These are phyloP conservation scores for Tilletia walkeri DNA, from an alignment of 1,284 basidiomycete species.

Conservation along the genomic window DNA sequence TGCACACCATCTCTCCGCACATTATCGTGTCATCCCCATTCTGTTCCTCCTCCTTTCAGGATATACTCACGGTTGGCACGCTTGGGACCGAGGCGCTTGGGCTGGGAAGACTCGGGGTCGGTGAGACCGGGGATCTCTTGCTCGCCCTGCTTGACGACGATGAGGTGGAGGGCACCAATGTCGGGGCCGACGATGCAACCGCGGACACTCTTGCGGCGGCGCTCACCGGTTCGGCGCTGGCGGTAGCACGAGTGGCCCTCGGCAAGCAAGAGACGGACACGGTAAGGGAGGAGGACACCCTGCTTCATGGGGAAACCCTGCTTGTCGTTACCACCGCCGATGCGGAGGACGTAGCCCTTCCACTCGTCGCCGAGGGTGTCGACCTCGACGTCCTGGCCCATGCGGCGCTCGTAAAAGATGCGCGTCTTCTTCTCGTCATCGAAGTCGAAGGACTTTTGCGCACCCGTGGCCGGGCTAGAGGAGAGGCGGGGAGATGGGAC, in stretches of 20 bases:
- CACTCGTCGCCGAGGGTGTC: constrained; percentile 92
- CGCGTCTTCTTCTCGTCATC: constrained; percentile 80
- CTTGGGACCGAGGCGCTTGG: constrained; percentile 93
- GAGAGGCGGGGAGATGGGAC: constrained; percentile 69
- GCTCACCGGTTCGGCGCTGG: constrained; percentile 85
- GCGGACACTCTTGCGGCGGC: constrained; percentile 97
- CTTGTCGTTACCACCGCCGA: constrained; percentile 93
- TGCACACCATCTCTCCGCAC: not conserved
- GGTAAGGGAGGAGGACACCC: constrained; percentile 90
- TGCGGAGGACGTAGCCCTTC: constrained; percentile 94
- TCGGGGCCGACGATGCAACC: constrained; percentile 94
- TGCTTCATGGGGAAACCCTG: constrained; percentile 93
- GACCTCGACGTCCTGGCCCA: constrained; percentile 88
- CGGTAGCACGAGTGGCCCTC: constrained; percentile 99
- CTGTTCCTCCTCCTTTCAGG: not conserved
- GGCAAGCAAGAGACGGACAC: constrained; percentile 88
- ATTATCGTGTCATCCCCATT: not conserved
- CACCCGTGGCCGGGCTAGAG: constrained; percentile 88
- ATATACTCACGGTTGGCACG: constrained; percentile 50
- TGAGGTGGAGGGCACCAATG: constrained; percentile 88
- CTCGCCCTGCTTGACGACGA: constrained; percentile 97
- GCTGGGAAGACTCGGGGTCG: constrained; percentile 73
- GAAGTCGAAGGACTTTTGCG: constrained; percentile 87
- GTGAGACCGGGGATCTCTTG: constrained; percentile 87
- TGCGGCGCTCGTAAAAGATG: constrained; percentile 94